Percentiles rank a stretch among this genome's conserved stretches.
Conservation (phyloP, 2,329 filamentous ascomycete species). For the Diaporthe amygdali region DNA sequence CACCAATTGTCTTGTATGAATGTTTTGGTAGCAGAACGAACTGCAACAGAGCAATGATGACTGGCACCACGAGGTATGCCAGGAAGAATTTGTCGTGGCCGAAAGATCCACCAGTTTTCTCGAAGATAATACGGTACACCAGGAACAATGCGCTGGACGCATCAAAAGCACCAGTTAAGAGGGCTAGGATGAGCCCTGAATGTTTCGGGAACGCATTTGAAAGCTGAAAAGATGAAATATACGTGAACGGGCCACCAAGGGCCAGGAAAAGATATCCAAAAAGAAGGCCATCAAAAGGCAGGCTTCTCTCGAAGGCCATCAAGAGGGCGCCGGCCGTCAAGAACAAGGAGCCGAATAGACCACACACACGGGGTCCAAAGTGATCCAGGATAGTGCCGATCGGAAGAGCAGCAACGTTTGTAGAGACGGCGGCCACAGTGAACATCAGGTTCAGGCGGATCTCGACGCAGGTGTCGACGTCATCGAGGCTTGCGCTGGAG, state of each 20-base stretch:
- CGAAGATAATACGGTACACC: conserved; percentile 73
- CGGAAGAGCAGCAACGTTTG: conserved; percentile 85
- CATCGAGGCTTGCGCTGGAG: conserved; percentile 26
- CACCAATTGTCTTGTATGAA: conserved; percentile 85
- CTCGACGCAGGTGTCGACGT: conserved; percentile 53
- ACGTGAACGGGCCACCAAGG: conserved; percentile 80
- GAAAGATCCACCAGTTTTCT: conserved; percentile 55
- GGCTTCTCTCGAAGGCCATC: conserved; percentile 68
- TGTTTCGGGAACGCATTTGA: conserved; percentile 82
- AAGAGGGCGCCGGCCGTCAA: conserved; percentile 73
- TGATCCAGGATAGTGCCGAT: conserved; percentile 85
- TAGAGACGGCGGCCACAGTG: conserved; percentile 84
- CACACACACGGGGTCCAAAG: conserved; percentile 79
- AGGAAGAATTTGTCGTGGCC: conserved; percentile 74
- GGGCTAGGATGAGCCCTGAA: conserved; percentile 79
- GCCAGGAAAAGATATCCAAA: conserved; percentile 78
- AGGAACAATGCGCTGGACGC: conserved; percentile 81
- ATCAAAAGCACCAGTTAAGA: conserved; percentile 83
- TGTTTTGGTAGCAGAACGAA: conserved; percentile 74
- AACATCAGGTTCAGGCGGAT: conserved; percentile 88
- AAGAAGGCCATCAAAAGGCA: conserved; percentile 78
- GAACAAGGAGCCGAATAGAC: conserved; percentile 72
- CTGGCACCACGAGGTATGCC: conserved; percentile 72
- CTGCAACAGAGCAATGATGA: conserved; percentile 69
- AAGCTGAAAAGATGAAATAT: conserved; percentile 83